Evolutionary conservation across 768 basidiomycete genomes (phyloP).

Genomic region (Tylopilus vinaceipallidus): DNA sequence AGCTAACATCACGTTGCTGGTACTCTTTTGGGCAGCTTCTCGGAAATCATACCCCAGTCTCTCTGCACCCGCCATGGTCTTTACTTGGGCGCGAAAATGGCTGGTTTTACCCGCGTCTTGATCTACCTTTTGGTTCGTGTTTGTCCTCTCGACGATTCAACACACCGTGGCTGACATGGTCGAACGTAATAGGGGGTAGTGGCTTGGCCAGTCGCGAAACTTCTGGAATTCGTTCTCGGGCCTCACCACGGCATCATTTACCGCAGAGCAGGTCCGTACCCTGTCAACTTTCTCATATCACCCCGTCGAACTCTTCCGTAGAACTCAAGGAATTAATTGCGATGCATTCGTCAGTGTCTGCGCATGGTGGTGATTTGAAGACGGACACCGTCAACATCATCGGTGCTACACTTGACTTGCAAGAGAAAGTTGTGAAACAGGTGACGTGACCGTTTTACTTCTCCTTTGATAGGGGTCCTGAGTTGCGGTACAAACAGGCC

Average conservation of each 20-base stretch:
- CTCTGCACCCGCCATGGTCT: slow-evolving; percentile 91
- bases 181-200: slow-evolving; percentile 53
- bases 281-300: neutral
- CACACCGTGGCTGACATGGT: neutral
- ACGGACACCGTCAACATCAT: slow-evolving; percentile 88
- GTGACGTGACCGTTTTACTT: slow-evolving; percentile 23
- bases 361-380: slow-evolving; percentile 83
- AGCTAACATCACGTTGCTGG: neutral
- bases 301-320: slow-evolving; percentile 9
- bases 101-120: slow-evolving; percentile 59
- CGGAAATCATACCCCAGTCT: slow-evolving; percentile 91
- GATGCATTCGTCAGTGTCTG: slow-evolving; percentile 71
- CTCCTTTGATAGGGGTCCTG: neutral
- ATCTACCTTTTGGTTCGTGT: slow-evolving; percentile 64
- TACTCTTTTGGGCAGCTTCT: slow-evolving; percentile 52
- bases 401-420: slow-evolving; percentile 84
- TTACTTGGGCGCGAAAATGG: slow-evolving; percentile 87
- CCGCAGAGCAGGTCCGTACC: slow-evolving; percentile 56
- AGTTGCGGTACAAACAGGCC: slow-evolving; percentile 41
- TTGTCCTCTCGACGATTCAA: neutral
- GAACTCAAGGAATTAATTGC: slow-evolving; percentile 91
- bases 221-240: slow-evolving; percentile 76
- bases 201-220: slow-evolving; percentile 83
- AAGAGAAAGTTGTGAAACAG: slow-evolving; percentile 80
- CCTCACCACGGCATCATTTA: slow-evolving; percentile 91